These are phyloP conservation scores for Coemansia sp. DNA, from an alignment of 192 early-diverging fungal genomes.

Conservation along the genomic window DNA sequence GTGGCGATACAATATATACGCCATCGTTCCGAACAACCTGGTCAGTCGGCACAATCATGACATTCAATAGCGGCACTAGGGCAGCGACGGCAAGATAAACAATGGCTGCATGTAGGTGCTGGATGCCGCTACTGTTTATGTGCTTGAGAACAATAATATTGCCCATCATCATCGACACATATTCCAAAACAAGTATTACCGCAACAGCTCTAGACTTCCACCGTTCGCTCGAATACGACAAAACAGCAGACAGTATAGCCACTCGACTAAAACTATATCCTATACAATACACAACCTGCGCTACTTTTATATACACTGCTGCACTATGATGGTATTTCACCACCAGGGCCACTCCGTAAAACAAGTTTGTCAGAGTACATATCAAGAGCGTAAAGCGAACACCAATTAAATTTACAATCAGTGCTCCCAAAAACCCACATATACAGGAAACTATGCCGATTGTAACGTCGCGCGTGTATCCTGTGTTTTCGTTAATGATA, in stretches of 20 bases:
- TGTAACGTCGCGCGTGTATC: too few species aligned
- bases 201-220: slow-evolving; percentile 37
- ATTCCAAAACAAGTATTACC: slow-evolving; percentile 22
- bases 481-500: too few species aligned
- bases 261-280: slow-evolving; percentile 25
- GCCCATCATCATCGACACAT: slow-evolving; percentile 30
- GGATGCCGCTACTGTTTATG: background rate
- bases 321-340: too few species aligned
- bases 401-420: too few species aligned
- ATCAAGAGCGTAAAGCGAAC: too few species aligned
- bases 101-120: slow-evolving; percentile 12
- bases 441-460: too few species aligned
- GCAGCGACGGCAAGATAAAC: slow-evolving; percentile 13
- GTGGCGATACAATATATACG: slow-evolving; percentile 33
- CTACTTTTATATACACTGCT: too few species aligned
- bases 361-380: too few species aligned
- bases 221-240: slow-evolving; percentile 33
- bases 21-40: slow-evolving; percentile 36
- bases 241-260: slow-evolving; percentile 22
- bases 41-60: slow-evolving; percentile 21
- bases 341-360: too few species aligned
- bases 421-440: too few species aligned
- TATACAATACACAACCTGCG: too few species aligned
- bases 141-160: slow-evolving; percentile 17
- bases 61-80: slow-evolving; percentile 18